Evolutionary conservation across 2,329 filamentous ascomycete genomes (phyloP).

Genomic region (Colletotrichum aenigma): DNA sequence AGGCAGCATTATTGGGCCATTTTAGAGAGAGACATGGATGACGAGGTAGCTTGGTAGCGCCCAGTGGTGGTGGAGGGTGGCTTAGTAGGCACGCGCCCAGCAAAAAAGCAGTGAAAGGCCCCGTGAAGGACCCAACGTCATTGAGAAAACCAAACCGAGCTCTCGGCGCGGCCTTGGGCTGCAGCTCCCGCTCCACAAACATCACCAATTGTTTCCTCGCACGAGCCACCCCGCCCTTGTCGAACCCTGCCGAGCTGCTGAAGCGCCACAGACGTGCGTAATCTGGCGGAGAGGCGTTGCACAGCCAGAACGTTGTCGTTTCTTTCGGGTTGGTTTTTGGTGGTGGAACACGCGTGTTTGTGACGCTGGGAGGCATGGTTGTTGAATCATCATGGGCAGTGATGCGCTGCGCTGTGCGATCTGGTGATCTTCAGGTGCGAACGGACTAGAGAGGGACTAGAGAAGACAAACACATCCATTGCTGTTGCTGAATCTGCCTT

Average conservation of each 20-base stretch:
- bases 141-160: neutral
- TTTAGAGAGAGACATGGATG: neutral
- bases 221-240: neutral
- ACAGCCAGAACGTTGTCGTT: neutral
- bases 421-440: neutral
- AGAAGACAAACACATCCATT: neutral
- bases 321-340: neutral
- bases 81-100: slow-evolving; percentile 14
- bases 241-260: slow-evolving; percentile 2
- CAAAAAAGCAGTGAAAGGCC: neutral
- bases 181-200: neutral
- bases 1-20: neutral
- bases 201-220: neutral
- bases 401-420: neutral
- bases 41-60: neutral
- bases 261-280: slow-evolving; percentile 18
- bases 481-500: neutral
- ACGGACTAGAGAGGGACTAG: neutral
- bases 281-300: neutral
- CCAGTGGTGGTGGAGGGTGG: neutral
- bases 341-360: neutral
- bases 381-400: neutral
- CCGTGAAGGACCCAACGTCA: neutral
- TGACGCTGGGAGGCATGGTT: neutral
- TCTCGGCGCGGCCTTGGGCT: slow-evolving; percentile 4